Base-by-base conservation (phyloP, 2,329 filamentous ascomycete species). In the Trichoderma sp. region DNA sequence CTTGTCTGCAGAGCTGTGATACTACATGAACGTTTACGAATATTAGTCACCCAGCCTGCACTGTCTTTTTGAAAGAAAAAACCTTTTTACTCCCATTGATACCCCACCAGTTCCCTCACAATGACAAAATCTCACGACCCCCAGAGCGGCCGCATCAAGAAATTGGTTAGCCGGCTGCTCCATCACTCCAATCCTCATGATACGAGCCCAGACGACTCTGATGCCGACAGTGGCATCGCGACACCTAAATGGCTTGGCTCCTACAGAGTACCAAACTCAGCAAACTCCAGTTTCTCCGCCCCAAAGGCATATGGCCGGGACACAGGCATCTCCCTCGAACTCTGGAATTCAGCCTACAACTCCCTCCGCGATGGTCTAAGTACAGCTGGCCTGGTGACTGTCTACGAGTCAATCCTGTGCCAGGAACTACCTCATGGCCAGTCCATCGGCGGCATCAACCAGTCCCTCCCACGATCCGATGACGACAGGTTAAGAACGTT, bases 331-430 rank as follows among this genome's bases (percentile, higher is more conserved):
- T 81, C 80, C 24, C 76, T 83, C 50, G 78, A 80, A 27, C 78
- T 84, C 16, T 85, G 83, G 83, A 83, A 82, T 64, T 72, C 80
- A 18, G 83, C 82, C 5, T 85, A 85, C 69, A 81, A 84, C 65
- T 67, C 77, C 1, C 78, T 85, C 16, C 80, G 83, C 35, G 79
- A 82, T 63, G 80, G 81, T 12, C 77, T 79, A 14, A 77, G 78
- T 35, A 81, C 81, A 14, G 74, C 80, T 7, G 81, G 79, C 8
- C 80, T 85, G 11, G 83, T 84, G 3, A 75, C 81, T 12, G 81
- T 83, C 3, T 85, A 85, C 76, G 83, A 85, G 75, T 80, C 78
- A 69, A 84, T 85, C 64, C 78, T 85, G 62, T 79, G 81, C 3
- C 81, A 84, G 45, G 81, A 82, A 67, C 77, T 85, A 14, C 83